Evolutionary conservation across 345 rosid species (phyloP).

Genomic region (Eutrema japonicum): DNA sequence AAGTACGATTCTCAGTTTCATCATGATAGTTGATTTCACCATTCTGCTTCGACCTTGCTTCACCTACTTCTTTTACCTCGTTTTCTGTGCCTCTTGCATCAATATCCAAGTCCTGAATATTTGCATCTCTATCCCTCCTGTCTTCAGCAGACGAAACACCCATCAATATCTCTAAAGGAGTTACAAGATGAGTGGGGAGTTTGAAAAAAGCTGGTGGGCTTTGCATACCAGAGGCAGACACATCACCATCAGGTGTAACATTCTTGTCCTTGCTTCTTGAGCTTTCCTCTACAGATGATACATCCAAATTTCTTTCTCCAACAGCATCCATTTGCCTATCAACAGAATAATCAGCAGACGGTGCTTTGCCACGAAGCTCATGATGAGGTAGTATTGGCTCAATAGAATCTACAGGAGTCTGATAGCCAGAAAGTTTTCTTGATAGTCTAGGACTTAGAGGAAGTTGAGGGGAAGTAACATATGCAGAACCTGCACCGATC

Average conservation of each 20-base stretch:
- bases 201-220: slow-evolving; percentile 57
- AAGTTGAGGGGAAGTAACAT: slow-evolving; percentile 54
- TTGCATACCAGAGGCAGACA: slow-evolving; percentile 40
- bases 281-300: slow-evolving; percentile 49
- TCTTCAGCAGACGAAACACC: slow-evolving; percentile 63
- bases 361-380: slow-evolving; percentile 56
- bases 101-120: slow-evolving; percentile 54
- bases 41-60: slow-evolving; percentile 52
- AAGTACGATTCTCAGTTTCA: slow-evolving; percentile 46
- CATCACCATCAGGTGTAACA: slow-evolving; percentile 54
- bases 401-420: slow-evolving; percentile 43
- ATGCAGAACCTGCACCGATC: slow-evolving; percentile 51
- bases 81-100: slow-evolving; percentile 52
- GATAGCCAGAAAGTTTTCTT: slow-evolving; percentile 55
- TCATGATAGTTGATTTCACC: slow-evolving; percentile 51
- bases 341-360: slow-evolving; percentile 52
- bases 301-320: slow-evolving; percentile 46
- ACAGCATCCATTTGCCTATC: slow-evolving; percentile 60
- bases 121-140: slow-evolving; percentile 52
- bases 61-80: slow-evolving; percentile 73
- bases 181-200: slow-evolving; percentile 83
- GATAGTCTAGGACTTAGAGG: slow-evolving; percentile 66
- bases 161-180: slow-evolving; percentile 81
- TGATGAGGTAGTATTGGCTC: slow-evolving; percentile 49
- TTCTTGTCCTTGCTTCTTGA: slow-evolving; percentile 55